Base-by-base conservation (phyloP, 345 rosid genomes). In the Salix caprea region DNA sequence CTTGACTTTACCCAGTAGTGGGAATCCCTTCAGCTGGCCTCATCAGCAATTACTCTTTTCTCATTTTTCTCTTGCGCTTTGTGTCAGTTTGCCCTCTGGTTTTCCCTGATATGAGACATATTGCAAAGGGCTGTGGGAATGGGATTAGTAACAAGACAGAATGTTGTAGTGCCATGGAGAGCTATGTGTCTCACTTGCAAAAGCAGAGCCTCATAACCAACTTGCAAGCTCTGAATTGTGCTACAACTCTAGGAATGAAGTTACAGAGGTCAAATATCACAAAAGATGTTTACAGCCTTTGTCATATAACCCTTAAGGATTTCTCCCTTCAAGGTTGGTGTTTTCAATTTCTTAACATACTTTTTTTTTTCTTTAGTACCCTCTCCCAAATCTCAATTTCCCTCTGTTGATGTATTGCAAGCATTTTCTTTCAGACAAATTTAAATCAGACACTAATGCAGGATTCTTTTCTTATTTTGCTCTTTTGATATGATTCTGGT, bases 211-310 rank as follows among this genome's bases (percentile, higher is more conserved):
- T 96, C 30, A 84, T 93, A 58, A 96, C 99, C 39, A 96, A 96
- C 88, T 88, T 96, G 86, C 99, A 93, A 77, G 98, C 98, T 71
- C 81, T 93, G 84, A 91, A 96, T 79, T 96, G 99, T 30, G 96
- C 99, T 74, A 81, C 93, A 30, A 86, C 86, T 10, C 82, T 93
- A 2, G 97, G 96, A 14, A 71, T 80, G 85, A 87, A 90, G 86
- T 83, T 96, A 66, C 94, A 86, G 80, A 88, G 84, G 72, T 82
- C 86, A 11, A 93, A 90, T 78, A 87, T 96, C 56, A 86, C 91
- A 28, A 88, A 68, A 74, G 85, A 96, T 75, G 76, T 96, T 80
- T 96, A 91, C 77, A 85, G 79, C 72, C 88, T 90, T 72, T 96
- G 98, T 83, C 98, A 85, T 76, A 85, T 96, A 74, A 96, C 89